Percentiles rank a stretch among this genome's conserved stretches.
Conservation (phyloP, 805 yeast species). For the Saccharomycopsis javanensis region DNA sequence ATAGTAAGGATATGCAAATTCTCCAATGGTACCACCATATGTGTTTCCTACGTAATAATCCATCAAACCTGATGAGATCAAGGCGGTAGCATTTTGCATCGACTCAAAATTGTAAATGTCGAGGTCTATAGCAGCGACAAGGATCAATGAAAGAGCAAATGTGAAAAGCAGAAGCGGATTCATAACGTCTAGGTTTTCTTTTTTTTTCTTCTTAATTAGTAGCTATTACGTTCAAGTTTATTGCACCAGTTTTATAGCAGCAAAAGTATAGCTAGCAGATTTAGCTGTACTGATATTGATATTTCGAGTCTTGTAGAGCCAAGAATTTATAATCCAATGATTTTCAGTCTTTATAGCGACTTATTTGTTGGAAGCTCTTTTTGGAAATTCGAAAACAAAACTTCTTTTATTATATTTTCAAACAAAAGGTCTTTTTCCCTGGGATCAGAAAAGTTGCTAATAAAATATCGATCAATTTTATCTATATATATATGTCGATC, state of each 20-base stretch:
- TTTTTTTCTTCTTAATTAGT: background rate
- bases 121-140: constrained; percentile 24
- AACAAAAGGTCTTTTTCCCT: no score
- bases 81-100: constrained; percentile 41
- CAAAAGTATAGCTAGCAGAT: background rate
- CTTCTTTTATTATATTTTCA: no score
- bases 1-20: constrained; percentile 84
- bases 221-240: background rate
- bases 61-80: constrained; percentile 61
- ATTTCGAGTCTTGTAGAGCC: background rate
- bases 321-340: no score
- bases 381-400: no score
- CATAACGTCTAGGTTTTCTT: background rate
- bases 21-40: constrained; percentile 73
- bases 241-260: no score
- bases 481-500: no score
- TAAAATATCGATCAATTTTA: no score
- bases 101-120: constrained; percentile 20
- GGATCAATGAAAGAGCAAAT: background rate
- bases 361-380: no score
- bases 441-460: no score
- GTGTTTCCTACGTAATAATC: constrained; percentile 68
- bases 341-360: no score
- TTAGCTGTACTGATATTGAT: background rate
- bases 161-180: background rate